Conservation (phyloP, 805 yeast genomes). For the Komagataella populi region DNA sequence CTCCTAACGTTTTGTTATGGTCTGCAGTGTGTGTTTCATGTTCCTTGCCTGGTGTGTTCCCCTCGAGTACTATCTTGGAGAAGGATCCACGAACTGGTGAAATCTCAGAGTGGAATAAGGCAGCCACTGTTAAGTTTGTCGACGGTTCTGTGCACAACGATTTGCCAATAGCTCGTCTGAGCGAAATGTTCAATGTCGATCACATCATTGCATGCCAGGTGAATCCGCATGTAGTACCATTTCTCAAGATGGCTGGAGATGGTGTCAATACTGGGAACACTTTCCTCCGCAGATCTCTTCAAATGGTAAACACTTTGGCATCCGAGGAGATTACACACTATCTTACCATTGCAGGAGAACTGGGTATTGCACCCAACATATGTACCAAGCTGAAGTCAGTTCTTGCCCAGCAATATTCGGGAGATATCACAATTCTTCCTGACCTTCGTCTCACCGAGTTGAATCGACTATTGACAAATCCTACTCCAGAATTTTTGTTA, state of each 20-base stretch:
- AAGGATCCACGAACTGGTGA: slow-evolving; percentile 64
- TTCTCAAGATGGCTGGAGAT: slow-evolving; percentile 63
- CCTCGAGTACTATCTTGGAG: slow-evolving; percentile 75
- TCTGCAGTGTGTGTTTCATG: slow-evolving; percentile 91
- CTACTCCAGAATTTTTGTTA: slow-evolving; percentile 61
- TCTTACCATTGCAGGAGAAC: slow-evolving; percentile 56
- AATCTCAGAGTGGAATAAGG: slow-evolving; percentile 71
- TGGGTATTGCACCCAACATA: slow-evolving; percentile 63
- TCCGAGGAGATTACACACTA: slow-evolving; percentile 69
- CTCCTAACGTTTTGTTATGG: slow-evolving; percentile 75
- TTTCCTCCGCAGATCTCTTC: slow-evolving; percentile 37
- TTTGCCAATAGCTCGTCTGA: slow-evolving; percentile 75
- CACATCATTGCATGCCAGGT: slow-evolving; percentile 97
- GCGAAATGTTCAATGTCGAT: slow-evolving; percentile 96
- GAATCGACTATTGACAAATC: slow-evolving; percentile 58
- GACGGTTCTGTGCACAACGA: slow-evolving; percentile 97
- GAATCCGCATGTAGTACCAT: slow-evolving; percentile 90
- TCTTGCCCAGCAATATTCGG: slow-evolving; percentile 77
- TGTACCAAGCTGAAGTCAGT: slow-evolving; percentile 65
- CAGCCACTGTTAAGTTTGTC: slow-evolving; percentile 56
- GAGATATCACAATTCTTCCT: slow-evolving; percentile 89
- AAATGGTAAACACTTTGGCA: slow-evolving; percentile 41
- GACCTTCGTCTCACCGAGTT: slow-evolving; percentile 49
- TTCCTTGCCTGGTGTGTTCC: slow-evolving; percentile 84
- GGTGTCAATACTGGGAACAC: slow-evolving; percentile 48